These are phyloP conservation scores for Plantago ovata DNA, from an alignment of 257 asterid species.

Conservation along the genomic window DNA sequence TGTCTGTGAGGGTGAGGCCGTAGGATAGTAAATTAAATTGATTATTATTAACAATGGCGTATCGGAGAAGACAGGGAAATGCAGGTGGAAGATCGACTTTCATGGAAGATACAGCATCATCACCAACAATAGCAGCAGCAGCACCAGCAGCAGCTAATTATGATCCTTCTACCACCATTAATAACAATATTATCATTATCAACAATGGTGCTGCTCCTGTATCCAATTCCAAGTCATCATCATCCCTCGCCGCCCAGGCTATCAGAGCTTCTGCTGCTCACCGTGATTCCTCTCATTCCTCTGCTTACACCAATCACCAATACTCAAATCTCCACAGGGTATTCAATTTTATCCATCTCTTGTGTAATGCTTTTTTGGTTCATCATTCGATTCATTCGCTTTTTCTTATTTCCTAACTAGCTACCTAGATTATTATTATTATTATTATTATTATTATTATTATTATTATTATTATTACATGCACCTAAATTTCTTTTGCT, in stretches of 20 bases:
- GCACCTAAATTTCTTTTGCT: too few species aligned
- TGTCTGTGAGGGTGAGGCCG: too few species aligned
- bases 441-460: too few species aligned
- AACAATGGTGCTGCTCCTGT: neutral
- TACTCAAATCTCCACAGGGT: conserved; percentile 26
- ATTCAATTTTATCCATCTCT: neutral
- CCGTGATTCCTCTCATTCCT: conserved; percentile 43
- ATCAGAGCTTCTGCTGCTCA: conserved; percentile 57
- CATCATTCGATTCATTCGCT: neutral
- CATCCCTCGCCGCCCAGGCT: conserved; percentile 69
- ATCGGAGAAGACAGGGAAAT: conserved; percentile 56
- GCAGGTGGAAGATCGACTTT: conserved; percentile 52
- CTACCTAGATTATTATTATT: too few species aligned
- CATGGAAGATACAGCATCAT: conserved; percentile 44
- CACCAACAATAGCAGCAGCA: conserved; percentile 3
- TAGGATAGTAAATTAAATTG: too few species aligned
- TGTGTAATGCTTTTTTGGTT: neutral
- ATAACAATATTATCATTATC: too few species aligned
- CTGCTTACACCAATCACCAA: conserved; percentile 32
- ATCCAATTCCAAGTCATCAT: conserved; percentile 21
- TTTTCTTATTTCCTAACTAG: neutral
- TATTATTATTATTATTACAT: too few species aligned
- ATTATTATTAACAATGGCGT: conserved; percentile 38
- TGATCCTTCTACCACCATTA: too few species aligned
- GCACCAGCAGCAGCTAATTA: neutral